These are phyloP conservation scores for Cutaneotrichosporon sp. DNA, from an alignment of 1,284 basidiomycete species.

Conservation along the genomic window DNA sequence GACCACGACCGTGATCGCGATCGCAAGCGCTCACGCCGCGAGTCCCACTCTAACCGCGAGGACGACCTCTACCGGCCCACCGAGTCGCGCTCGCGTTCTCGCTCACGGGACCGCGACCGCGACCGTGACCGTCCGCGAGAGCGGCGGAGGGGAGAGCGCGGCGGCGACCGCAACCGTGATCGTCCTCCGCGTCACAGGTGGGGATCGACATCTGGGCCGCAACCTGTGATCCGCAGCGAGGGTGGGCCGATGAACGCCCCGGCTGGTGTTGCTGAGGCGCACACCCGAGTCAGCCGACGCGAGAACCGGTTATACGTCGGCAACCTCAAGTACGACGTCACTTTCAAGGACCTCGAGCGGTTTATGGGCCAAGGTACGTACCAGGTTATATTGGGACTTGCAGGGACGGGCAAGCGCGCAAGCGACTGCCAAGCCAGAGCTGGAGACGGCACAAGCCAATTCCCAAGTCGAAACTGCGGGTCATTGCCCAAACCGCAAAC, in stretches of 20 bases:
- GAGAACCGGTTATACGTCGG: slow-evolving; percentile 98
- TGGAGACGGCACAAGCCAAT: neutral
- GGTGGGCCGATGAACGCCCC: slow-evolving; percentile 89
- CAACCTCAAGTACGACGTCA: slow-evolving; percentile 96
- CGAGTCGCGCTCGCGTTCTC: neutral
- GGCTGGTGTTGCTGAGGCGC: slow-evolving; percentile 80
- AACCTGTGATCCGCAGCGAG: slow-evolving; percentile 47
- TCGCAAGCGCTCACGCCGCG: slow-evolving; percentile 1
- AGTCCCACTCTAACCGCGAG: too few species aligned
- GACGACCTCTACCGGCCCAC: too few species aligned
- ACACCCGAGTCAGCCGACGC: slow-evolving; percentile 89
- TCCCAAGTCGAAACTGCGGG: neutral
- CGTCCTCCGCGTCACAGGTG: neutral
- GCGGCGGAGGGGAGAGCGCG: slow-evolving; percentile 4
- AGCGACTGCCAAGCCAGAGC: neutral
- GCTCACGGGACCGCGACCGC: slow-evolving; percentile 12
- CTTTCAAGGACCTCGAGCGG: slow-evolving; percentile 95
- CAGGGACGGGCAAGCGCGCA: neutral
- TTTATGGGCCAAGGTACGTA: slow-evolving; percentile 98
- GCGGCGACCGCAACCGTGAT: slow-evolving; percentile 2
- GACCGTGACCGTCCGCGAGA: slow-evolving; percentile 7
- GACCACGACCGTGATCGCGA: slow-evolving; percentile 12
- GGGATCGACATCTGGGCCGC: slow-evolving; percentile 7
- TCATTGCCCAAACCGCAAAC: neutral
- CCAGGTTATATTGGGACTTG: neutral